Percentiles rank a stretch among this genome's conserved stretches.
These are phyloP conservation scores for Rutstroemia sydowiana DNA, from an alignment of 2,329 filamentous ascomycete species.

Conservation along the genomic window DNA sequence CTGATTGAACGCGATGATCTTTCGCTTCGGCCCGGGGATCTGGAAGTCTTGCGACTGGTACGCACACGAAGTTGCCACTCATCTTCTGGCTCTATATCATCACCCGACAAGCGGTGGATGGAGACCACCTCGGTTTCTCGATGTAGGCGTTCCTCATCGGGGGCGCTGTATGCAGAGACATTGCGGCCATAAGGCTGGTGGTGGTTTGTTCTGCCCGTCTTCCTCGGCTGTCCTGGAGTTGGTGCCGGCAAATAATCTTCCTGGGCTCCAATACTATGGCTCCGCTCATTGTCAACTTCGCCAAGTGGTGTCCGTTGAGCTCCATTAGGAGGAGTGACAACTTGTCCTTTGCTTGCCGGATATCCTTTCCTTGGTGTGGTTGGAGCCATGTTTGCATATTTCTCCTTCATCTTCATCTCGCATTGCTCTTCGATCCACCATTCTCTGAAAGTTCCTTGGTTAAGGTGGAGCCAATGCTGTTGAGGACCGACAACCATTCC, in stretches of 20 bases:
- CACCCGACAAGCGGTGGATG: conserved; percentile 53
- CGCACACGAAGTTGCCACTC: conserved; percentile 64
- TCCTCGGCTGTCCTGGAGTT: conserved; percentile 90
- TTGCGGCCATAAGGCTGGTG: conserved; percentile 66
- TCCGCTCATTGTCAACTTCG: conserved; percentile 75
- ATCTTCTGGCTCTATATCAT: conserved; percentile 72
- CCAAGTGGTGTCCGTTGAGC: conserved; percentile 78
- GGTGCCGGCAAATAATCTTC: conserved; percentile 92
- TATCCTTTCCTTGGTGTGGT: conserved; percentile 55
- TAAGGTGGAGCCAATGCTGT: conserved; percentile 97
- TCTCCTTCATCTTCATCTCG: conserved; percentile 42
- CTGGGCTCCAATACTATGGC: conserved; percentile 57
- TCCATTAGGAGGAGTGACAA: conserved; percentile 78
- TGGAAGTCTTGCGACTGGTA: conserved; percentile 57
- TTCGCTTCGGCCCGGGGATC: conserved; percentile 52
- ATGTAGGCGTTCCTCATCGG: conserved; percentile 45
- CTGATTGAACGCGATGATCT: conserved; percentile 57
- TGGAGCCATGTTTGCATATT: conserved; percentile 40
- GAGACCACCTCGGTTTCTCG: conserved; percentile 51
- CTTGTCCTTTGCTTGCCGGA: conserved; percentile 56
- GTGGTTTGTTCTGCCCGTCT: conserved; percentile 68
- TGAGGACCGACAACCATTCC: conserved; percentile 99
- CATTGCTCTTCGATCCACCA: conserved; percentile 77
- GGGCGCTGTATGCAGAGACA: conserved; percentile 35
- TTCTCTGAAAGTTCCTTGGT: conserved; percentile 94